A percentile compares a stretch with the other conserved stretches of the same genome.
These are phyloP conservation scores for Linnemannia exigua DNA, from an alignment of 192 early-diverging fungal species.

Conservation along the genomic window DNA sequence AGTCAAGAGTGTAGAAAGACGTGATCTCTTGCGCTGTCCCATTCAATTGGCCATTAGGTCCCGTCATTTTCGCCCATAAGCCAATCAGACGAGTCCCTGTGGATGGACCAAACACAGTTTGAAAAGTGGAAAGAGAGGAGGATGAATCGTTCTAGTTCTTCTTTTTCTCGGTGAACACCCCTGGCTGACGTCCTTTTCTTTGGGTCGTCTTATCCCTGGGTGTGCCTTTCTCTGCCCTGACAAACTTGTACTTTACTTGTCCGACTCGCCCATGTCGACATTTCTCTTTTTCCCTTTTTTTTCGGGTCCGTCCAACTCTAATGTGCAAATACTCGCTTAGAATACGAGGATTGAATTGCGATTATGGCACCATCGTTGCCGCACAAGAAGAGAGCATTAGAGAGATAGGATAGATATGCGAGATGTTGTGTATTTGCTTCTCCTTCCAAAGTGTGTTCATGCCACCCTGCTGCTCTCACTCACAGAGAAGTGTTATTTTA, in stretches of 20 bases:
- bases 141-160: background rate
- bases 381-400: background rate
- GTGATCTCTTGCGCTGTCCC: background rate
- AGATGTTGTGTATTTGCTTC: background rate
- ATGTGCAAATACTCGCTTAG: background rate
- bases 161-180: too few species aligned
- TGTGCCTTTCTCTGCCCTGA: background rate
- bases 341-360: background rate
- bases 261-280: background rate
- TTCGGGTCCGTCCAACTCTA: background rate
- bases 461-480: background rate
- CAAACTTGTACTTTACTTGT: background rate
- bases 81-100: background rate
- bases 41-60: conserved; percentile 10
- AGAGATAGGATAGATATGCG: background rate
- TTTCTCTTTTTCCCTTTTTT: too few species aligned
- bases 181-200: background rate
- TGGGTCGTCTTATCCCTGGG: background rate
- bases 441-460: background rate
- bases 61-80: background rate
- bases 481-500: background rate
- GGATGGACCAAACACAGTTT: background rate
- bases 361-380: background rate
- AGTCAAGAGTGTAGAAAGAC: background rate
- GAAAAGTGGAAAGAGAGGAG: background rate